Conservation (phyloP, 2,329 filamentous ascomycete species). For the Alternaria triticina region DNA sequence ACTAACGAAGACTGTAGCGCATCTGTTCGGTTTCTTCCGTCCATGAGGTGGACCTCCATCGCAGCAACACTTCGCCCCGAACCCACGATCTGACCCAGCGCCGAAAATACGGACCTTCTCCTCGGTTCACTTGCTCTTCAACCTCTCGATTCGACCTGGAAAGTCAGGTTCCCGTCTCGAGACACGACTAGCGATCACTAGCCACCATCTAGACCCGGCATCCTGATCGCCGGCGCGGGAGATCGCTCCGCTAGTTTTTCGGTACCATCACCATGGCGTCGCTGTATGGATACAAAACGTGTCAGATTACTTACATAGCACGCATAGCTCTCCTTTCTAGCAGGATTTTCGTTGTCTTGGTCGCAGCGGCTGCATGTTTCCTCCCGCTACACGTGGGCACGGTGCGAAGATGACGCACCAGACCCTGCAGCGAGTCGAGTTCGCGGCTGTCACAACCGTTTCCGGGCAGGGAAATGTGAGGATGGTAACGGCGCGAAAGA, state of each 20-base stretch:
- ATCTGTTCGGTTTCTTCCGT: not conserved
- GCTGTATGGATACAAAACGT: not conserved
- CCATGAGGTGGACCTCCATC: not conserved
- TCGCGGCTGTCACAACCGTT: not conserved
- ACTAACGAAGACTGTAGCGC: not conserved
- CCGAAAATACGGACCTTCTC: not conserved
- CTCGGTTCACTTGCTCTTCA: not conserved
- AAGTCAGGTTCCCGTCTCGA: not conserved
- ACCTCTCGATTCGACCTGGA: not conserved
- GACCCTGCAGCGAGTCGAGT: not conserved
- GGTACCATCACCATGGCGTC: not conserved
- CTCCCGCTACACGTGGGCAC: not conserved
- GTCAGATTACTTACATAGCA: not conserved
- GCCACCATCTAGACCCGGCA: not conserved
- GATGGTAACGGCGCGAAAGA: not conserved
- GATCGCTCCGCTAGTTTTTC: not conserved
- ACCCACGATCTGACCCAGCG: not conserved
- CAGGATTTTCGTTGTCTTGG: not conserved
- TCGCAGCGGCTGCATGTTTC: not conserved
- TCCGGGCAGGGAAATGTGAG: not conserved
- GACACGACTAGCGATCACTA: not conserved
- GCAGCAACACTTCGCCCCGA: not conserved
- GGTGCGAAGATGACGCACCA: not conserved
- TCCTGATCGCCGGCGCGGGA: not conserved
- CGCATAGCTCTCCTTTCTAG: not conserved